Percentiles rank a stretch among this genome's conserved stretches.
These are phyloP conservation scores for Monilinia fructigena DNA, from an alignment of 2,329 filamentous ascomycete species.

Conservation along the genomic window DNA sequence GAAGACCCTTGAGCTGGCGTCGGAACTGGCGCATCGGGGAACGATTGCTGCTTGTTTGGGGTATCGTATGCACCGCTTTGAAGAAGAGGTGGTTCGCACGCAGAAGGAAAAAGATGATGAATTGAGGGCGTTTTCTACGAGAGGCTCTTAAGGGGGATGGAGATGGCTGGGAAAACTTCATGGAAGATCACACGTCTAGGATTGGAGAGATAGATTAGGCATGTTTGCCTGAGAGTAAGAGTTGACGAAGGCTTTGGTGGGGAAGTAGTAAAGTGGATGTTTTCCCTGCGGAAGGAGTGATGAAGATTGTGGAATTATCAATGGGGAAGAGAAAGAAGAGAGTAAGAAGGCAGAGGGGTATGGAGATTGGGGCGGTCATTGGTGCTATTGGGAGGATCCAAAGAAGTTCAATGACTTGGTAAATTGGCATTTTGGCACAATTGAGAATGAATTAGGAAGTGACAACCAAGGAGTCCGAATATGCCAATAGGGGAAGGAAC, in stretches of 20 bases:
- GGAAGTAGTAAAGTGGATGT: conserved; percentile 39
- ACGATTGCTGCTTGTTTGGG: conserved; percentile 38
- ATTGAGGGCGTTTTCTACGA: conserved; percentile 35
- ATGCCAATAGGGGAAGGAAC: background rate
- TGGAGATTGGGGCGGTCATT: conserved; percentile 40
- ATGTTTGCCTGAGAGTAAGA: conserved; percentile 29
- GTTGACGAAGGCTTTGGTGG: conserved; percentile 35
- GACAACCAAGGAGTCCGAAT: background rate
- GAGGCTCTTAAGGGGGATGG: conserved; percentile 37
- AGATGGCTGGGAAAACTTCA: conserved; percentile 39
- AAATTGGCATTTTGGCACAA: conserved; percentile 31
- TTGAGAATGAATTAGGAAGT: background rate
- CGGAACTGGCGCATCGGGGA: conserved; percentile 34
- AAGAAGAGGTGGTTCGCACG: conserved; percentile 19
- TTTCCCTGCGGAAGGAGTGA: conserved; percentile 38
- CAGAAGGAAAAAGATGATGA: conserved; percentile 24
- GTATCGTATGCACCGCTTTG: conserved; percentile 34
- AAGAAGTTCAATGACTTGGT: conserved; percentile 34
- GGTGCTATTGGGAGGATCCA: conserved; percentile 40
- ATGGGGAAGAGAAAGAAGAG: conserved; percentile 25
- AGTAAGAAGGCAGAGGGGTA: conserved; percentile 27
- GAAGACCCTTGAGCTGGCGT: conserved; percentile 31
- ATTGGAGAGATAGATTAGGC: conserved; percentile 38
- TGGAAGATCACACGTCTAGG: conserved; percentile 39
- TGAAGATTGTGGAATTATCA: conserved; percentile 37